These are phyloP conservation scores for Zygotorulaspora chibaensis DNA, from an alignment of 805 yeast species.

Conservation along the genomic window DNA sequence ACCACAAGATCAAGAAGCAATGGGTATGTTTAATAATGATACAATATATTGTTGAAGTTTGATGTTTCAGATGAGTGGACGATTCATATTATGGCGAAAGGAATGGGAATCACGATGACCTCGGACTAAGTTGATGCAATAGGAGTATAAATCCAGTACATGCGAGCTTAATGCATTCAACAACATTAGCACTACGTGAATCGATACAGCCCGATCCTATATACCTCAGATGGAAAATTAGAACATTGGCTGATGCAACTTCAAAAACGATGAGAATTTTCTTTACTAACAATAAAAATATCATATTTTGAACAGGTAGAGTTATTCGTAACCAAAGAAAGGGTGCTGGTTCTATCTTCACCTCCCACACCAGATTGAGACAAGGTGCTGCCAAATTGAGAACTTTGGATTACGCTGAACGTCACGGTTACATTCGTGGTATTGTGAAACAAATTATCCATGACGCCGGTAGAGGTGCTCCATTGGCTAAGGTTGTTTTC, in stretches of 20 bases:
- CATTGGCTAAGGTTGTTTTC: constrained; percentile 97
- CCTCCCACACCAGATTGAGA: constrained; percentile 99
- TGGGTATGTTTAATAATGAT: constrained; percentile 31
- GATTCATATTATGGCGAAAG: too few relatives aligned
- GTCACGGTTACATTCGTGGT: constrained; percentile 99
- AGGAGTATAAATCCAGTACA: too few relatives aligned
- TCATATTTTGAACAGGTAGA: constrained; percentile 61
- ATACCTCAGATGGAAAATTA: neutral
- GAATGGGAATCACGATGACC: too few relatives aligned
- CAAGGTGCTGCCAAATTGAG: constrained; percentile 99
- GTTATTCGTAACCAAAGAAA: constrained; percentile 99
- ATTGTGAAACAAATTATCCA: constrained; percentile 97
- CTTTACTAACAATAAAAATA: constrained; percentile 17
- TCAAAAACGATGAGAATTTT: neutral
- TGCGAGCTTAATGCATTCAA: too few relatives aligned
- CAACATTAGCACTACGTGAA: neutral
- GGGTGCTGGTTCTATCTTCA: constrained; percentile 99
- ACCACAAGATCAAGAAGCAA: constrained; percentile 35
- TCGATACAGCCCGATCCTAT: neutral
- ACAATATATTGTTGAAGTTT: neutral
- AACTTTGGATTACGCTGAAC: constrained; percentile 98
- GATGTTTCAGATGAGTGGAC: too few relatives aligned
- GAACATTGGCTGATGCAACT: neutral
- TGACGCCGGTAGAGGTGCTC: constrained; percentile 99
- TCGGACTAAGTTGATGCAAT: too few relatives aligned